phyloP scores from a whole-genome alignment of 257 asterid species.

The Primulina eburnea region DNA sequence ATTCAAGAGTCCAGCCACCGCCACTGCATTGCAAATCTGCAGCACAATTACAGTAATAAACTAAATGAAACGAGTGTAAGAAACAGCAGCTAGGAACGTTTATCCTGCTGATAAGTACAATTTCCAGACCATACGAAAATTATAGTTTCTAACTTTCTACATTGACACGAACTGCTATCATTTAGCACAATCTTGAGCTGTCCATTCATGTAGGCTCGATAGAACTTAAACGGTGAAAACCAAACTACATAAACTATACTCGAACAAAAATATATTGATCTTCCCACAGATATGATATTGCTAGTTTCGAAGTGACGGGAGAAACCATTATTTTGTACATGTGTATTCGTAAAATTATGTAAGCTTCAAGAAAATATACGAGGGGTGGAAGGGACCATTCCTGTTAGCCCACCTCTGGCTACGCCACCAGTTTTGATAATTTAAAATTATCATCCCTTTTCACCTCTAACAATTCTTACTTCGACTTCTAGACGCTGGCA shows the following conservation, averaged over 20 bases:
- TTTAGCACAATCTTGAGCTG: not conserved
- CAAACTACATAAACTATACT: not conserved
- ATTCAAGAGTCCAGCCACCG: slow-evolving; percentile 73
- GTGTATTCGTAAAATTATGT: not conserved
- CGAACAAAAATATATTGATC: not conserved
- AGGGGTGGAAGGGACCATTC: not conserved
- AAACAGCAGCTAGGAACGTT: not conserved
- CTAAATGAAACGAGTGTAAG: not conserved
- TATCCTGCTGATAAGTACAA: not conserved
- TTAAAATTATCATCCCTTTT: not conserved
- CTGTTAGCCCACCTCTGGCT: not conserved
- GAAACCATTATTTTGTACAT: not conserved
- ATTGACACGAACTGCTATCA: not conserved
- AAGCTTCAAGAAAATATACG: not conserved
- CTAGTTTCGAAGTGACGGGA: not conserved
- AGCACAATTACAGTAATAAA: slow-evolving; percentile 11
- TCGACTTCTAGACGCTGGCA: not conserved
- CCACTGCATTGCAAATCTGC: slow-evolving; percentile 92
- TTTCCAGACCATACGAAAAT: not conserved
- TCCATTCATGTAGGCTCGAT: not conserved
- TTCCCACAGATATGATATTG: not conserved
- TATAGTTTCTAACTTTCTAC: not conserved
- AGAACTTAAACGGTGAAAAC: not conserved
- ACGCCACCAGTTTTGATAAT: not conserved
- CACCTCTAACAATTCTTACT: not conserved